Percentiles rank a stretch among this genome's conserved stretches.
phyloP scores from a whole-genome alignment of 495 filamentous ascomycete genomes.

The Hyaloscypha hepaticicola region DNA sequence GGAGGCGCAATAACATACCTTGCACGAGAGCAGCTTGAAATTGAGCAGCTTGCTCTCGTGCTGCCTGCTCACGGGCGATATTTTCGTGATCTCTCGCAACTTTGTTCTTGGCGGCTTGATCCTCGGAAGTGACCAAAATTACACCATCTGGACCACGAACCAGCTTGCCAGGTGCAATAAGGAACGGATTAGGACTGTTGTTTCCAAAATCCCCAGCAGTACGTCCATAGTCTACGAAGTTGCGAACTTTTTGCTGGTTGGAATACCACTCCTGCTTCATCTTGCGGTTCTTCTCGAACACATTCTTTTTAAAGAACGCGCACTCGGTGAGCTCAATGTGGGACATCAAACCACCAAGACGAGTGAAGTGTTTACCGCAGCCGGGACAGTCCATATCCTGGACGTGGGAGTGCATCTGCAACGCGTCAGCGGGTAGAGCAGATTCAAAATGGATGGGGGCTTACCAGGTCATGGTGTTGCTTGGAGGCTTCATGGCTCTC shows the following conservation, averaged over 20 bases:
- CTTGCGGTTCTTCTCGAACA: neutral
- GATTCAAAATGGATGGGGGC: neutral
- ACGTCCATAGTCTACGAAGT: neutral
- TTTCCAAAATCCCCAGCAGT: neutral
- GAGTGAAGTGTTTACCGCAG: conserved; percentile 19
- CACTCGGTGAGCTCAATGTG: conserved; percentile 25
- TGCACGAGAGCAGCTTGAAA: no score
- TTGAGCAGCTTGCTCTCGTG: no score
- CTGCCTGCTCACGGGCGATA: no score
- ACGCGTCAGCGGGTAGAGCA: neutral
- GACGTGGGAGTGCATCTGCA: conserved; percentile 21
- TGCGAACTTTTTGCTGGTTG: neutral
- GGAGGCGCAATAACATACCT: no score
- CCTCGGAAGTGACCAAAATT: neutral
- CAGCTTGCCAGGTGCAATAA: neutral
- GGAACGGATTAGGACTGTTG: neutral
- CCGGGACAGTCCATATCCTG: conserved; percentile 21
- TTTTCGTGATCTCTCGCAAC: no score
- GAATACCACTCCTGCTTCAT: neutral
- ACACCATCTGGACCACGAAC: neutral
- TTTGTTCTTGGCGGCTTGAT: neutral
- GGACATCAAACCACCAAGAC: conserved; percentile 17
- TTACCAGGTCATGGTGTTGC: conserved; percentile 23
- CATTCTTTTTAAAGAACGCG: neutral
- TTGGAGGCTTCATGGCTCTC: conserved; percentile 14